Conservation (phyloP, 2,329 filamentous ascomycete species). For the Cadophora malorum region DNA sequence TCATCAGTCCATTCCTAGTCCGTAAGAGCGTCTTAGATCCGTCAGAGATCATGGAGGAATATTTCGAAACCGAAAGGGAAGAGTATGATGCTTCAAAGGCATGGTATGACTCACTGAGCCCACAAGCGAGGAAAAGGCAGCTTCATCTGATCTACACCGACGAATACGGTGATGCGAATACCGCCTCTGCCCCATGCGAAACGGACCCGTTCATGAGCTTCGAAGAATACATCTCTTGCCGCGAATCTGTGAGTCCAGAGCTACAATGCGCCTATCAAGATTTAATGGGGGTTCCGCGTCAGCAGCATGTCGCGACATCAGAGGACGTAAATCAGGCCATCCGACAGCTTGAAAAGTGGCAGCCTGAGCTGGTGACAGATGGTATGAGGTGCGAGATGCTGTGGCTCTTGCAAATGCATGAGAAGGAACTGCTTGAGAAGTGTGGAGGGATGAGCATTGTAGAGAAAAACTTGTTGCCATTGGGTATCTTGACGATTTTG, state of each 20-base stretch:
- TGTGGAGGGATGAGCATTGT: slow-evolving; percentile 50
- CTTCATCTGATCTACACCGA: slow-evolving; percentile 24
- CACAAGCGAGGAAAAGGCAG: slow-evolving; percentile 19
- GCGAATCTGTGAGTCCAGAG: slow-evolving; percentile 40
- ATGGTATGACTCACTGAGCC: slow-evolving; percentile 40
- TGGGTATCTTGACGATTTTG: slow-evolving; percentile 48
- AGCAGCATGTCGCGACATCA: slow-evolving; percentile 32
- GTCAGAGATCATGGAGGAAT: slow-evolving; percentile 35
- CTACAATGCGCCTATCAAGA: slow-evolving; percentile 8
- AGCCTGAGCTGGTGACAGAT: slow-evolving; percentile 21
- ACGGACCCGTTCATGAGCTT: slow-evolving; percentile 46
- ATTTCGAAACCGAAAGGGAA: slow-evolving; percentile 43
- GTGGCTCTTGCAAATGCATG: slow-evolving; percentile 48
- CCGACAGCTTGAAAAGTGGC: slow-evolving; percentile 4
- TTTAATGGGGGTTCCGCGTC: slow-evolving; percentile 18
- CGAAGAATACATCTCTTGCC: slow-evolving; percentile 47
- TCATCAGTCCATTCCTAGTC: slow-evolving; percentile 45
- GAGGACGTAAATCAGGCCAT: slow-evolving; percentile 35
- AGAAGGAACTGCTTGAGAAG: slow-evolving; percentile 45
- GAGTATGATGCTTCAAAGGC: slow-evolving; percentile 45
- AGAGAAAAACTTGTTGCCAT: slow-evolving; percentile 48
- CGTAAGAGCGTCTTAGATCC: slow-evolving; percentile 35
- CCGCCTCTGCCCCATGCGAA: slow-evolving; percentile 27
- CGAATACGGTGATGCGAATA: slow-evolving; percentile 22
- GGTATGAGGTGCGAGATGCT: slow-evolving; percentile 42